phyloP scores from a whole-genome alignment of 192 early-diverging fungal genomes.

The Entophlyctis helioformis region DNA sequence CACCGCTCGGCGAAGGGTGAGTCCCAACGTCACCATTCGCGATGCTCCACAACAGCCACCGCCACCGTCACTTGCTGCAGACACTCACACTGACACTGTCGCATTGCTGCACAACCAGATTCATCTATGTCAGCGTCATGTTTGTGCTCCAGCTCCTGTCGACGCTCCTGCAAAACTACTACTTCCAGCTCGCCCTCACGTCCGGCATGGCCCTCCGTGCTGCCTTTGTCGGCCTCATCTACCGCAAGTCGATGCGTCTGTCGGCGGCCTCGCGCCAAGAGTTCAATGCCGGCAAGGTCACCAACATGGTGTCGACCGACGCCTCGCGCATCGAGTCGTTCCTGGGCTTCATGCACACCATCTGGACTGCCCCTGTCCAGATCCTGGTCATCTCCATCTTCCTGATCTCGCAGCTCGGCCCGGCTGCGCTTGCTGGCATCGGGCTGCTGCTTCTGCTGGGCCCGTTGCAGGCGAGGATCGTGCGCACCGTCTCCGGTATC shows the following conservation, averaged over 20 bases:
- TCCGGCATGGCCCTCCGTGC: slow-evolving; percentile 34
- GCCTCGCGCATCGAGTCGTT: slow-evolving; percentile 45
- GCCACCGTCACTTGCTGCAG: too few relatives aligned
- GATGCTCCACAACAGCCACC: too few relatives aligned
- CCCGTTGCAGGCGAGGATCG: slow-evolving; percentile 12
- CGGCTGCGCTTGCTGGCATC: slow-evolving; percentile 21
- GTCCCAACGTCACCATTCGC: too few relatives aligned
- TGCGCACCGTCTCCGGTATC: slow-evolving; percentile 4
- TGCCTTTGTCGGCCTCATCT: slow-evolving; percentile 37
- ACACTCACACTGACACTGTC: too few relatives aligned
- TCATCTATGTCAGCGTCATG: too few relatives aligned
- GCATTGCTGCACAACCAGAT: too few relatives aligned
- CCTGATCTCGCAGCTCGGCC: slow-evolving; percentile 22
- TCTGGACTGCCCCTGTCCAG: slow-evolving; percentile 31
- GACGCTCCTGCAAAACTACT: slow-evolving; percentile 19
- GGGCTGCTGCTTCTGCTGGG: slow-evolving; percentile 11
- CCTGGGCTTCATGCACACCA: slow-evolving; percentile 18
- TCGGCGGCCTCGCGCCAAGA: slow-evolving; percentile 38
- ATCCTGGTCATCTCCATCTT: slow-evolving; percentile 28
- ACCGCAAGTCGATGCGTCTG: slow-evolving; percentile 46
- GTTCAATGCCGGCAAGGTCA: slow-evolving; percentile 49
- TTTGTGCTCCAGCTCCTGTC: slow-evolving; percentile 4
- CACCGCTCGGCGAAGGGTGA: too few relatives aligned
- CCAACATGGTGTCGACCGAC: slow-evolving; percentile 52
- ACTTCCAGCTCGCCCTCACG: slow-evolving; percentile 18